phyloP scores from a whole-genome alignment of 169 alveolate species.

The Cyclospora cayetanensis region DNA sequence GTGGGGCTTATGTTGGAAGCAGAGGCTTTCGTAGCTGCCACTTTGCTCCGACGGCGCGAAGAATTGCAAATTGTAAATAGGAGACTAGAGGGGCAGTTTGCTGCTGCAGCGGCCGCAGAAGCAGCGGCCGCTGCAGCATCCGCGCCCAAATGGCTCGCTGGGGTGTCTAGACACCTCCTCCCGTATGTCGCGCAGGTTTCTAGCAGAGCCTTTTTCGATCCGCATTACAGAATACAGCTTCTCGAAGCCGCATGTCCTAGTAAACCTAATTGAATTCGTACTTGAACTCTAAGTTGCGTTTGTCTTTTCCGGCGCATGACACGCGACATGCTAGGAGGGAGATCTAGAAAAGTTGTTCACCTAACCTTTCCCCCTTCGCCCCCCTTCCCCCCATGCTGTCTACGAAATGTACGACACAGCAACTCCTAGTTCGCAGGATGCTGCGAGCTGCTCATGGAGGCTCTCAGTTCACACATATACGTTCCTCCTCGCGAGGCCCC shows the following conservation, averaged over 20 bases:
- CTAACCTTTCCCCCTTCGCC: neutral
- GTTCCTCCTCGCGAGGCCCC: too few species aligned
- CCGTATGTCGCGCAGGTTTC: conserved; percentile 7
- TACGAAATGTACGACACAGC: too few species aligned
- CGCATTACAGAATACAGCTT: conserved; percentile 21
- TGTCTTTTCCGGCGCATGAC: too few species aligned
- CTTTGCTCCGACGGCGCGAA: neutral
- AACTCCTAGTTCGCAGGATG: too few species aligned
- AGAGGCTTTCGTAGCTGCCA: conserved; percentile 37
- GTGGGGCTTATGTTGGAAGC: conserved; percentile 43
- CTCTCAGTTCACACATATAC: too few species aligned
- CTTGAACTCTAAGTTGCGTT: neutral
- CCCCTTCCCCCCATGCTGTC: too few species aligned
- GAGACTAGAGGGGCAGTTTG: too few species aligned
- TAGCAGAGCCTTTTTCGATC: conserved; percentile 15
- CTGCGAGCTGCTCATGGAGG: too few species aligned
- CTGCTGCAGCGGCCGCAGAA: neutral
- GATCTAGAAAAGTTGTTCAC: neutral
- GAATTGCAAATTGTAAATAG: too few species aligned
- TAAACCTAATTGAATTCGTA: neutral
- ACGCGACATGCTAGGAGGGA: neutral
- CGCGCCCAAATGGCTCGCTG: neutral
- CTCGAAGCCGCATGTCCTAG: neutral
- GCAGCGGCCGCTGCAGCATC: conserved; percentile 6
- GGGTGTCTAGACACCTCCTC: conserved; percentile 21